These are phyloP conservation scores for Fusarium devonianum DNA, from an alignment of 2,329 filamentous ascomycete species.

Conservation along the genomic window DNA sequence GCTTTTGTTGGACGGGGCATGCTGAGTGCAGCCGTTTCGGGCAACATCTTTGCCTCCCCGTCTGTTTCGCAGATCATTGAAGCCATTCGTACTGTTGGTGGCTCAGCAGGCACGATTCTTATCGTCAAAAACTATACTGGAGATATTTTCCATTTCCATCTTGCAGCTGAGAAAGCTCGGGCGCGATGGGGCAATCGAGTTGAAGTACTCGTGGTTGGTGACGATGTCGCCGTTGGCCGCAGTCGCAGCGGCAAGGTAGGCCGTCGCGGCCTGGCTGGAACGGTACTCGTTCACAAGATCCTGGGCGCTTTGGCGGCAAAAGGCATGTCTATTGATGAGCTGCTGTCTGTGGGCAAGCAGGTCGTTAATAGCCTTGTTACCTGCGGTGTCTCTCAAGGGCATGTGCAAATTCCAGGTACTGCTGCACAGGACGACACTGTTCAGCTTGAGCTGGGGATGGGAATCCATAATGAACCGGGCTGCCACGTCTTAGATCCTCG, in stretches of 20 bases:
- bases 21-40: conserved; percentile 68
- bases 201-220: conserved; percentile 2
- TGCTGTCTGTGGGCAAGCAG: background rate
- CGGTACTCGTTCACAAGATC: background rate
- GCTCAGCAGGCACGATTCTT: background rate
- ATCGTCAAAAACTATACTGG: conserved; percentile 11
- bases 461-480: conserved; percentile 33
- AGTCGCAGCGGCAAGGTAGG: conserved; percentile 56
- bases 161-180: conserved; percentile 5
- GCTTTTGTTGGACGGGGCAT: conserved; percentile 70
- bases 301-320: background rate
- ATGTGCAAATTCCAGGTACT: conserved; percentile 63
- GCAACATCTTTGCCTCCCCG: conserved; percentile 72
- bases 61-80: conserved; percentile 63
- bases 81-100: background rate
- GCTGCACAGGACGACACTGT: conserved; percentile 54
- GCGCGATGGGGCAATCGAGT: background rate
- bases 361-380: conserved; percentile 38
- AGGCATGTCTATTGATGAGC: background rate
- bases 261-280: conserved; percentile 60
- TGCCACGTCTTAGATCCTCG: conserved; percentile 52
- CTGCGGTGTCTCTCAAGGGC: conserved; percentile 38
- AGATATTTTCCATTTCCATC: conserved; percentile 9
- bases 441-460: conserved; percentile 62
- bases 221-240: conserved; percentile 56